Evolutionary conservation across 495 filamentous ascomycete genomes (phyloP), one percentile per base, ranked within the genome.

Genomic region (Aspergillus diversus): DNA sequence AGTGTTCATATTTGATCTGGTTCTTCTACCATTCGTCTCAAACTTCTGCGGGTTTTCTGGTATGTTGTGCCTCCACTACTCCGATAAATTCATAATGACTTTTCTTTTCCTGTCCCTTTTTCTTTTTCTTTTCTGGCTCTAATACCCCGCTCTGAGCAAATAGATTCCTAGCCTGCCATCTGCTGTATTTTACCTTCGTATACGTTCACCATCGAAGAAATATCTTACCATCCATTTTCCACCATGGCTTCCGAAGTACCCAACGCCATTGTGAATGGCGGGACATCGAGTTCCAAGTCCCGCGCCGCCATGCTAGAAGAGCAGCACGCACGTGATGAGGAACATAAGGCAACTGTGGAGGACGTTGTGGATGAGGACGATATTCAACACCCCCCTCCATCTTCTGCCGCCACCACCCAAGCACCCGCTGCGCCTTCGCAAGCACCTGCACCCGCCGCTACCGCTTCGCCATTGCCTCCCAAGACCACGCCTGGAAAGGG

Each of bases 281-380:
- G 73, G 47, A 49, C 64, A 32, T 58, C 55, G 27, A 48, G 52
- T n/a, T 66, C 72, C 43, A 75, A 77, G 66, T 80, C 77, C 50
- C 78, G 90, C 37, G 93, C 93, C 27, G 88, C 91, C 67, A 84
- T 86, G 78, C 85, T 97, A 43, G 86, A 89, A 74, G 83, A 92
- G 66, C 87, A 92, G 75, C 93, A 97, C 76, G 78, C 81, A 27
- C 82, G 76, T 43, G 86, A 87, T 54, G 84, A 84, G 67, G 77
- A 81, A 34, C 90, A 93, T 74, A 83, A 84, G 61, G 77, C 81
- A 35, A 91, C 87, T 6, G 83, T 96, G 46, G 92, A 96, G 75
- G 93, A 97, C 17, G 85, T 81, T 17, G 77, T 83, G 39, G 93
- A 96, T 70, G 90, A 93, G 68, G 91, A 93, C n/a, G 86, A 94